Evolutionary conservation across 83 land plant genomes (phyloP).

Genomic region (Picea abies): DNA sequence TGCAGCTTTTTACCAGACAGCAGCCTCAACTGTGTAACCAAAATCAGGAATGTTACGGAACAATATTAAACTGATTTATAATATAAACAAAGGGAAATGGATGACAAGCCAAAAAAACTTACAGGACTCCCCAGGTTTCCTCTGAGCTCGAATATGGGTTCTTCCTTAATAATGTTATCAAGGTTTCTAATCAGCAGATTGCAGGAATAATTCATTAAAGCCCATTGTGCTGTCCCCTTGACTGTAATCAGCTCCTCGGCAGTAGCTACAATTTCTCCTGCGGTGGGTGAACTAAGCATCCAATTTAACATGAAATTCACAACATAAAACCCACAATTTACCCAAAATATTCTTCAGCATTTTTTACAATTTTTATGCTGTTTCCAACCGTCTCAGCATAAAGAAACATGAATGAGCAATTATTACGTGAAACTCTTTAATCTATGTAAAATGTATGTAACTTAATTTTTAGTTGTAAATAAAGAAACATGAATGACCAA

Average conservation of each 20-base stretch:
- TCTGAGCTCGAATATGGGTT: not conserved
- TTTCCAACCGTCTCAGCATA: too few relatives aligned
- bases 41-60: not conserved
- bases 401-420: too few relatives aligned
- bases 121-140: conserved; percentile 3
- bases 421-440: too few relatives aligned
- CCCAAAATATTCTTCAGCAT: too few relatives aligned
- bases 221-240: not conserved
- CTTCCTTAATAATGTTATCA: not conserved
- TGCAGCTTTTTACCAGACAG: conserved; percentile 61
- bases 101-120: not conserved
- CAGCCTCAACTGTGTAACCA: conserved; percentile 45
- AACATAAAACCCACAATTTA: too few relatives aligned
- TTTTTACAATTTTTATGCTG: too few relatives aligned
- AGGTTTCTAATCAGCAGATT: conserved; percentile 3
- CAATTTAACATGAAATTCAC: too few relatives aligned
- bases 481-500: too few relatives aligned
- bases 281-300: too few relatives aligned
- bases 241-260: conserved; percentile 2
- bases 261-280: not conserved
- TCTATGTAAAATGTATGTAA: too few relatives aligned
- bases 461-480: too few relatives aligned
- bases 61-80: not conserved
- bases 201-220: conserved; percentile 11
- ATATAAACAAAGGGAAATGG: not conserved